Conservation (phyloP, 345 rosid genomes). For the Syzygium grande region DNA sequence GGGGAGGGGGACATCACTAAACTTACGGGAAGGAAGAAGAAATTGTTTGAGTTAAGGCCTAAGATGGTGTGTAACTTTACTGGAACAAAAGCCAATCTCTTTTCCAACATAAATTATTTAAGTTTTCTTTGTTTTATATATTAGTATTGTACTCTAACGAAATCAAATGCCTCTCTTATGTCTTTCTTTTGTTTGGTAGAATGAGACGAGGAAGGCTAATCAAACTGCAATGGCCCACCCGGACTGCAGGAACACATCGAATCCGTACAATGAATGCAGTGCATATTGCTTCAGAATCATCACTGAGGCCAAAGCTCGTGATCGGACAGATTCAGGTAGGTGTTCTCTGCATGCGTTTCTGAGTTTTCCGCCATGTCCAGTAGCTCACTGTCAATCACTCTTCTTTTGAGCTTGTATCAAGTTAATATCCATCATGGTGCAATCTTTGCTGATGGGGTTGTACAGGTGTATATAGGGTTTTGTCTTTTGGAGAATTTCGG, state of each 20-base stretch:
- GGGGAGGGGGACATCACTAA: conserved; percentile 43
- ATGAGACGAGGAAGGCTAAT: conserved; percentile 86
- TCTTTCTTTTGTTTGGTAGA: conserved; percentile 18
- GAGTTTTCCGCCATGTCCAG: not conserved
- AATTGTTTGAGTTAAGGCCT: conserved; percentile 64
- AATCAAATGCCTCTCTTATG: not conserved
- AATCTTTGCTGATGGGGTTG: not conserved
- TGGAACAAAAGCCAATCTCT: not conserved
- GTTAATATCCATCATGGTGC: not conserved
- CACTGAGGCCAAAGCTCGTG: conserved; percentile 51
- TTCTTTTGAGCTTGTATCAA: not conserved
- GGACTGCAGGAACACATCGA: conserved; percentile 37
- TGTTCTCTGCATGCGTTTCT: not conserved
- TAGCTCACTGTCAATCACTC: not conserved
- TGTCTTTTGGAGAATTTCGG: not conserved
- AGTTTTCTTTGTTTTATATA: not conserved
- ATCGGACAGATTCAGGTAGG: conserved; percentile 32
- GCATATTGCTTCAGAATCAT: conserved; percentile 78
- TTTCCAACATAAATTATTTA: not conserved
- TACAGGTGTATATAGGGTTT: not conserved
- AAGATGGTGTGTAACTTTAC: conserved; percentile 54
- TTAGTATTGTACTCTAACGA: not conserved
- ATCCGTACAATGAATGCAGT: conserved; percentile 41
- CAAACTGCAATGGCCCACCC: conserved; percentile 67
- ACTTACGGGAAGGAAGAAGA: conserved; percentile 84